Percentiles rank a stretch among this genome's conserved stretches.
phyloP scores from a whole-genome alignment of 768 basidiomycete species.

The Lactarius sanguifluus region DNA sequence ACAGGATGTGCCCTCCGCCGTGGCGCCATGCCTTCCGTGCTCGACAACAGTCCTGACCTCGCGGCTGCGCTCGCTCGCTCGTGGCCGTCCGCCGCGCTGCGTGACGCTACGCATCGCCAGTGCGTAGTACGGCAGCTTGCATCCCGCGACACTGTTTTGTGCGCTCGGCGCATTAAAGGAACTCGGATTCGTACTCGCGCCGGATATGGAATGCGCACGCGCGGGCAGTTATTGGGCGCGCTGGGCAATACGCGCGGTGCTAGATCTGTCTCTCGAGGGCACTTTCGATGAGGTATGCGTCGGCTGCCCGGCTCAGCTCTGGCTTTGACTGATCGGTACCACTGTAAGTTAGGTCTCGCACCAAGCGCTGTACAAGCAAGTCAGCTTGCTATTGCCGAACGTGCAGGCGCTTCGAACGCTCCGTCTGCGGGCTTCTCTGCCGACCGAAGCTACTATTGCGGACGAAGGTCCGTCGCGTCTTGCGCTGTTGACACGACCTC shows the following conservation, averaged over 20 bases:
- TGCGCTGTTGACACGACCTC: conserved; percentile 33
- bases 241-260: conserved; percentile 33
- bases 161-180: conserved; percentile 31
- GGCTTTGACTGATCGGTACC: background rate
- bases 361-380: conserved; percentile 36
- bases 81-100: conserved; percentile 32
- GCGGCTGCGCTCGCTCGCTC: conserved; percentile 31
- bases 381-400: conserved; percentile 32
- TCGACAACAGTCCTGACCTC: conserved; percentile 33
- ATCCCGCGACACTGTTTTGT: conserved; percentile 35
- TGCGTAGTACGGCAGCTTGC: conserved; percentile 39
- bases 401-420: conserved; percentile 35
- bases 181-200: conserved; percentile 26
- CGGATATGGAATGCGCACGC: conserved; percentile 36
- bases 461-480: conserved; percentile 34
- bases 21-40: conserved; percentile 28
- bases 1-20: conserved; percentile 23
- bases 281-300: conserved; percentile 36
- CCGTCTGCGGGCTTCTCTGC: conserved; percentile 38
- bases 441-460: conserved; percentile 38
- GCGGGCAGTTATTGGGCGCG: conserved; percentile 36
- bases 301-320: no score
- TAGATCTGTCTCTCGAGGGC: conserved; percentile 34
- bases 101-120: conserved; percentile 33
- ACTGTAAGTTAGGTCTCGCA: conserved; percentile 6